phyloP scores from a whole-genome alignment of 225 moss, liverwort and hornwort species.

The Anthoceros angustus region DNA sequence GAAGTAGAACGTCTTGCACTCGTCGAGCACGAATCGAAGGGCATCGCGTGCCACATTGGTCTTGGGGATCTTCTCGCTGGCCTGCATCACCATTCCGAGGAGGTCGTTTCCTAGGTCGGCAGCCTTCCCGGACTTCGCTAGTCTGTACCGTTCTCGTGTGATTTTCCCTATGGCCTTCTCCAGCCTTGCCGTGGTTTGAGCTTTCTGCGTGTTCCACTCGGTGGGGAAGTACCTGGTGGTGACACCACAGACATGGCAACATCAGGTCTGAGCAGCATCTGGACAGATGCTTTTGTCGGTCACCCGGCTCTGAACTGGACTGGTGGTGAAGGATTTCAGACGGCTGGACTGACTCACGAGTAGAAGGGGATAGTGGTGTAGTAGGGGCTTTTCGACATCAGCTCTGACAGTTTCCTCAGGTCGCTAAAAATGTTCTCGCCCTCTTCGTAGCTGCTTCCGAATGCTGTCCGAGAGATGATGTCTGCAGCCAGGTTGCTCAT shows the following conservation, averaged over 20 bases:
- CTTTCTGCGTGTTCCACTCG: background rate
- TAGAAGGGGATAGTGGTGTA: background rate
- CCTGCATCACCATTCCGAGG: background rate
- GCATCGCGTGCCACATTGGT: background rate
- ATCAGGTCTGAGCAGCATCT: background rate
- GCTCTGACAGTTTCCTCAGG: background rate
- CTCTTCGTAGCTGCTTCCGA: constrained; percentile 21
- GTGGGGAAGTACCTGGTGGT: background rate
- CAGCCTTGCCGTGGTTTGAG: background rate
- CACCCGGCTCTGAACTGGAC: too few species aligned
- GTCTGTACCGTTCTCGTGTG: background rate
- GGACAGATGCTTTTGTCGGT: background rate
- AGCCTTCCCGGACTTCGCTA: background rate
- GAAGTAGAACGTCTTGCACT: background rate
- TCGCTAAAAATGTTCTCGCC: constrained; percentile 17
- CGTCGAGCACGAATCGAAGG: background rate
- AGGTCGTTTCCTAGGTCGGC: background rate
- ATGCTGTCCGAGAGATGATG: constrained; percentile 23
- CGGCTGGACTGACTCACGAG: background rate
- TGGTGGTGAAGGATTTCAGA: too few species aligned
- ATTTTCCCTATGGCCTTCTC: background rate
- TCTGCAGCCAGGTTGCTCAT: constrained; percentile 17
- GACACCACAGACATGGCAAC: background rate
- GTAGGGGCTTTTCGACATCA: background rate
- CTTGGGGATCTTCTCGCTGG: background rate